These are phyloP conservation scores for Macadamia tetraphylla DNA, from an alignment of 164 flowering plant species.

Conservation along the genomic window DNA sequence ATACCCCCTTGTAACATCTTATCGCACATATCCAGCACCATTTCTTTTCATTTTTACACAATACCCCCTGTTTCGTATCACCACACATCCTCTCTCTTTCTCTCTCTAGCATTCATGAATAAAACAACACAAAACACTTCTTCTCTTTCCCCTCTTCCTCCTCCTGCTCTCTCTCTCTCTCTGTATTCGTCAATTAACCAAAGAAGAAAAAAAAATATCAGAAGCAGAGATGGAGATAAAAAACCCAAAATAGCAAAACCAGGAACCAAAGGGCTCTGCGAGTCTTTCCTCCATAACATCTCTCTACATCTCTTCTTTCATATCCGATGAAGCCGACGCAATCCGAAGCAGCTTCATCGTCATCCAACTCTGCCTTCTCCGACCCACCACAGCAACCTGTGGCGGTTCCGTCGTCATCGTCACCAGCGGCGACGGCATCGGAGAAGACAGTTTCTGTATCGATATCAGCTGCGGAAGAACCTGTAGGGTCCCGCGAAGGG, in stretches of 20 bases:
- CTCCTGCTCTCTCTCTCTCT: not conserved
- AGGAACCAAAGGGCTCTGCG: no score
- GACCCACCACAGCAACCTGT: not conserved
- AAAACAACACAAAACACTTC: not conserved
- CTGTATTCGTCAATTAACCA: no score
- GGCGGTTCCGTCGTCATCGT: not conserved
- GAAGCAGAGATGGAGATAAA: not conserved
- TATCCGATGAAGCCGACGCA: not conserved
- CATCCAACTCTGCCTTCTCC: not conserved
- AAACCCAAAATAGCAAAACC: not conserved
- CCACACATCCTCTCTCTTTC: not conserved
- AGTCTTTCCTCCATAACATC: not conserved
- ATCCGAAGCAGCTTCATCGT: not conserved
- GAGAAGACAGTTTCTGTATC: not conserved
- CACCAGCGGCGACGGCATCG: not conserved
- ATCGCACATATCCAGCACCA: no score
- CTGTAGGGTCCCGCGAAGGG: conserved; percentile 7
- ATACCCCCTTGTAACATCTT: not conserved
- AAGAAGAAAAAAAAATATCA: not conserved
- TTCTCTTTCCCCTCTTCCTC: no score
- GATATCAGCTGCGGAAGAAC: not conserved
- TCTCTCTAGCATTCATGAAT: not conserved
- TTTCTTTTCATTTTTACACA: not conserved
- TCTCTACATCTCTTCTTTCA: not conserved
- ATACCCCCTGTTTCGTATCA: not conserved